A percentile compares a stretch with the other conserved stretches of the same genome.
phyloP scores from a whole-genome alignment of 2,329 filamentous ascomycete species.

The Fusarium lyarnte region DNA sequence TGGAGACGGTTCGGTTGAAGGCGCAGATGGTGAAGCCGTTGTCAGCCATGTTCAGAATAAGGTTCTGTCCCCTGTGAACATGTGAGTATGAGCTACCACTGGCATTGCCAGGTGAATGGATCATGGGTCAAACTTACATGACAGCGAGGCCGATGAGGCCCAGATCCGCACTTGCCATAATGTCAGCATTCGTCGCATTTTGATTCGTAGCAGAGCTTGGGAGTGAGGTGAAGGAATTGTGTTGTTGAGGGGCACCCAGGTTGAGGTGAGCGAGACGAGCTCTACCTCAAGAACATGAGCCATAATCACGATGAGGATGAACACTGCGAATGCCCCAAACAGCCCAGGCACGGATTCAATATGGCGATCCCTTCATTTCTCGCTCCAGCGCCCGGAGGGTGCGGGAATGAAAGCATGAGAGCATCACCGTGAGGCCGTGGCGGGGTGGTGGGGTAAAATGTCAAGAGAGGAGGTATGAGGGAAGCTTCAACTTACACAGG shows the following conservation, averaged over 20 bases:
- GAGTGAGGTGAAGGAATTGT: slow-evolving; percentile 47
- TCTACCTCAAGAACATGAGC: slow-evolving; percentile 60
- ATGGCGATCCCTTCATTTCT: slow-evolving; percentile 31
- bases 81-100: slow-evolving; percentile 24
- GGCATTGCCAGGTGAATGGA: slow-evolving; percentile 20
- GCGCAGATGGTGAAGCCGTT: slow-evolving; percentile 96
- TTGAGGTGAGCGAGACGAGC: slow-evolving; percentile 79
- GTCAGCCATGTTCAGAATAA: slow-evolving; percentile 90
- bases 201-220: slow-evolving; percentile 38
- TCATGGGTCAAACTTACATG: slow-evolving; percentile 66
- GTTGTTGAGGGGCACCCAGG: slow-evolving; percentile 69
- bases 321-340: not conserved
- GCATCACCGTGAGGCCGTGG: slow-evolving; percentile 38
- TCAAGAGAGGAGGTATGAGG: slow-evolving; percentile 36
- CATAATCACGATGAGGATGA: slow-evolving; percentile 43
- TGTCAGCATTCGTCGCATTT: slow-evolving; percentile 63
- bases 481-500: slow-evolving; percentile 68
- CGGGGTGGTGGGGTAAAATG: slow-evolving; percentile 54
- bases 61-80: slow-evolving; percentile 74
- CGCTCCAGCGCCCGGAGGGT: slow-evolving; percentile 38
- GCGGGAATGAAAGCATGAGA: slow-evolving; percentile 50
- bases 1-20: slow-evolving; percentile 98
- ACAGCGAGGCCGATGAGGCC: slow-evolving; percentile 93
- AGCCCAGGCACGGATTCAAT: slow-evolving; percentile 21
- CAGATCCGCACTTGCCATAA: slow-evolving; percentile 78